A percentile compares a stretch with the other conserved stretches of the same genome.
phyloP scores from a whole-genome alignment of 1,139 yeast species.

The Debaryomyces sp. region DNA sequence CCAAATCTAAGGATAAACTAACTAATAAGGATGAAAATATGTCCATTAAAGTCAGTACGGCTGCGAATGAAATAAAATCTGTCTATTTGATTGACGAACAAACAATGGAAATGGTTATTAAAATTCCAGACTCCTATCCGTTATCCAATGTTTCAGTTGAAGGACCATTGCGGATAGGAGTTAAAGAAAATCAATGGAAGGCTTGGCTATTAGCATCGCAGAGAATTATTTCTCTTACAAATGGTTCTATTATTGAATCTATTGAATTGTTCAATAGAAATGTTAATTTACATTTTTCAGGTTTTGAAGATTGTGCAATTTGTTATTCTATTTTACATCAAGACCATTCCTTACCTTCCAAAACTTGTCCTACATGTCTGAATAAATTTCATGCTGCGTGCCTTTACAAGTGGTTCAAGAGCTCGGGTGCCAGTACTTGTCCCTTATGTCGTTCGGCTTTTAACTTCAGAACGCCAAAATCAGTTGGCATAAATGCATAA shows the following conservation, averaged over 20 bases:
- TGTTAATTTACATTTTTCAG: constrained; percentile 81
- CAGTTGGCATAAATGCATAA: neutral
- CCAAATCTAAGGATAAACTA: constrained; percentile 37
- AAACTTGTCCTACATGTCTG: constrained; percentile 85
- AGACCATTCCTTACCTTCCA: constrained; percentile 88
- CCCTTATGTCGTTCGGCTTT: constrained; percentile 89
- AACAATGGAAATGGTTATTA: constrained; percentile 76
- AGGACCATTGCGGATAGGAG: constrained; percentile 84
- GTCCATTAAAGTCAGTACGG: constrained; percentile 60
- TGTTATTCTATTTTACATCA: constrained; percentile 91
- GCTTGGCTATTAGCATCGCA: constrained; percentile 95
- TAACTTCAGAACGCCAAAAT: constrained; percentile 42
- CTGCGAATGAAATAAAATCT: constrained; percentile 71
- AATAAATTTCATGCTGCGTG: constrained; percentile 98
- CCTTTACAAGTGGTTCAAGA: constrained; percentile 95
- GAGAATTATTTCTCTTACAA: constrained; percentile 69
- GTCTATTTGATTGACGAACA: constrained; percentile 85
- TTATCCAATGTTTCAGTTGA: constrained; percentile 70
- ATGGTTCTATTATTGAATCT: constrained; percentile 83
- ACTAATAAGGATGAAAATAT: constrained; percentile 53
- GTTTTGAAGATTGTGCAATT: constrained; percentile 95
- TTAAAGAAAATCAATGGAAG: constrained; percentile 90
- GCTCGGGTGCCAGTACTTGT: constrained; percentile 88
- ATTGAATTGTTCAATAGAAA: constrained; percentile 80
- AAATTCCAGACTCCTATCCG: constrained; percentile 74